Evolutionary conservation across 805 yeast species (phyloP), one percentile per base, ranked within the genome.

Genomic region (Wickerhamomyces bovis): DNA sequence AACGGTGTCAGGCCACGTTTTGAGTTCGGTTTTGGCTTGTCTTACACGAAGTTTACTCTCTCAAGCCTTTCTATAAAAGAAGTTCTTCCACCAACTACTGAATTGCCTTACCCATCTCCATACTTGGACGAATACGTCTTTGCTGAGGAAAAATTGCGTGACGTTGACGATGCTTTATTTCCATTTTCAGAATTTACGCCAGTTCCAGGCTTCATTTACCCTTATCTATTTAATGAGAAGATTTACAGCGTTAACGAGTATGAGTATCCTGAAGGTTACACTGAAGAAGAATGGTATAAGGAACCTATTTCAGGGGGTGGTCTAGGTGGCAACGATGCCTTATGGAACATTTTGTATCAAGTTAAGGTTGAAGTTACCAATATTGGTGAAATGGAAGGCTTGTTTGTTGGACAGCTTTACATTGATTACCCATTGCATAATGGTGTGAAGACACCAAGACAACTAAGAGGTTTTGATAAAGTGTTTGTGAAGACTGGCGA

Each of bases 401-500:
- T 71, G 5, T 71, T 67, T 50, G 82, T 75, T 22, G 73, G 73
- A 12, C 82, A 79, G 56, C 58, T 79, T 44, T 79, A 78, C 56
- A 63, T 78, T 47, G 80, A 76, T 48, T 71, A 72, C 45, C 81
- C 80, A 10, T 46, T 45, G 4, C 45, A 35, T 41, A 28, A 41
- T 1, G 64, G 69, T 5, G 64, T 66, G n/a, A 66, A 69, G n/a
- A 73, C 82, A 20, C 81, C 84, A 16, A 68, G 72, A 48, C 71
- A 72, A 21, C 67, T 80, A 44, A 67, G 83, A 53, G 85, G 85
- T 1, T 75, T 77, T 52, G 83, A 78, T 39, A 80, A 80, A 56
- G 71, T 77, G 1, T 68, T 65, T 46, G 55, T 77, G 30, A 67
- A 64, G 19, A 66, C 76, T 10, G 78, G 77, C 1, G 64, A 65